These are phyloP conservation scores for Hypomyces perniciosus DNA, from an alignment of 2,329 filamentous ascomycete genomes.

Conservation along the genomic window DNA sequence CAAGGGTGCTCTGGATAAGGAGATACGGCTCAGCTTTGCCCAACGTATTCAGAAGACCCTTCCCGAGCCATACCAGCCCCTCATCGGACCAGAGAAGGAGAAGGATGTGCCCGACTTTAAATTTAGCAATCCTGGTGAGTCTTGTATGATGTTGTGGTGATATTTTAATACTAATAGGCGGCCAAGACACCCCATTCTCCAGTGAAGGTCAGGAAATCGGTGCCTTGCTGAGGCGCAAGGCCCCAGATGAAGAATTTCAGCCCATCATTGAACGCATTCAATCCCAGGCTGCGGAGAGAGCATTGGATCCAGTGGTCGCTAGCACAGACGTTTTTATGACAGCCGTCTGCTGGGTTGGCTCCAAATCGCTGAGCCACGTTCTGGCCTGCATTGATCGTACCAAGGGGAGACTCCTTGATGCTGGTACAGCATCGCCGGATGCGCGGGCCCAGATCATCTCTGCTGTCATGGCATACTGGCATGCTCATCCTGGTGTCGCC, in stretches of 20 bases:
- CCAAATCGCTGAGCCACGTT: conserved; percentile 93
- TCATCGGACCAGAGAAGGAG: conserved; percentile 84
- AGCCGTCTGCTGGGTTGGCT: conserved; percentile 85
- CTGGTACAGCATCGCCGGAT: conserved; percentile 66
- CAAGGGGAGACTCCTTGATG: conserved; percentile 78
- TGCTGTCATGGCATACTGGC: conserved; percentile 89
- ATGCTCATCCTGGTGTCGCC: conserved; percentile 83
- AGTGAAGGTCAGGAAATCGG: conserved; percentile 79
- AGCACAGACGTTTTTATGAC: conserved; percentile 94
- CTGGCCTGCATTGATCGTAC: conserved; percentile 92
- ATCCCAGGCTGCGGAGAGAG: conserved; percentile 63
- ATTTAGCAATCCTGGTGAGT: conserved; percentile 67
- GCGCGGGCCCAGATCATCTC: conserved; percentile 84
- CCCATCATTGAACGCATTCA: conserved; percentile 75
- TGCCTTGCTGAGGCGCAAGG: conserved; percentile 74
- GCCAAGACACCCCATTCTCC: conserved; percentile 70
- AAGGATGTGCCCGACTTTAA: conserved; percentile 97
- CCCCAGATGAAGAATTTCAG: conserved; percentile 79
- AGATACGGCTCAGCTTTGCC: conserved; percentile 92
- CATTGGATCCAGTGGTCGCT: conserved; percentile 72
- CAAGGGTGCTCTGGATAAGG: conserved; percentile 83
- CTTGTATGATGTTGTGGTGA: not conserved
- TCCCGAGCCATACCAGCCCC: conserved; percentile 70
- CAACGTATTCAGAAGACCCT: conserved; percentile 93
- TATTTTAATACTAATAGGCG: conserved; percentile 2